phyloP scores from a whole-genome alignment of 331 rosid genomes.

The Telfairia occidentalis region DNA sequence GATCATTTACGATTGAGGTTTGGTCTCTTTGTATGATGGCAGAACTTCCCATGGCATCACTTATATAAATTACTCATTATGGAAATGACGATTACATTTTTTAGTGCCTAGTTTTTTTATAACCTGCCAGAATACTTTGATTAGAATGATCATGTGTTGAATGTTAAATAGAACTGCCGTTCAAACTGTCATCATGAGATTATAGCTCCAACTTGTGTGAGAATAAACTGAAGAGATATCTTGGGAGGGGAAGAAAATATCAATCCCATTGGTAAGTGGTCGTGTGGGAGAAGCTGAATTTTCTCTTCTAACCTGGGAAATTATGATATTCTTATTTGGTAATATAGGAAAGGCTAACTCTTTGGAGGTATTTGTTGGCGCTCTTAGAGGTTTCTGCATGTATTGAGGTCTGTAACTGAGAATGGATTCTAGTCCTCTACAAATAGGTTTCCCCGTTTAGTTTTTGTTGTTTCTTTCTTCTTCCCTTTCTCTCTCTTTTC shows the following conservation, averaged over 20 bases:
- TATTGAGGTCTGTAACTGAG: slow-evolving; percentile 23
- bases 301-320: slow-evolving; percentile 18
- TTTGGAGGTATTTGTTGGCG: slow-evolving; percentile 32
- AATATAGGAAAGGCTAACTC: slow-evolving; percentile 27
- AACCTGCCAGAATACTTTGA: background rate
- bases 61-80: background rate
- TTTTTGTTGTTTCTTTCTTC: background rate
- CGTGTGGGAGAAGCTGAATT: background rate
- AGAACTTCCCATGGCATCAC: background rate
- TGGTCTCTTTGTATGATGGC: background rate
- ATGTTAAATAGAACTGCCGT: slow-evolving; percentile 8
- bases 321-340: slow-evolving; percentile 25
- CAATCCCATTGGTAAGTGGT: background rate
- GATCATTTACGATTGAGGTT: background rate
- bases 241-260: background rate
- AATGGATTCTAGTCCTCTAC: slow-evolving; percentile 22
- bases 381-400: slow-evolving; percentile 20
- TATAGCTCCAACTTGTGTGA: background rate
- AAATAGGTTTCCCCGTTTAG: slow-evolving; percentile 9
- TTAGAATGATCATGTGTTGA: background rate
- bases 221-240: slow-evolving; percentile 9
- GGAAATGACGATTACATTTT: background rate
- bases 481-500: slow-evolving; percentile 11
- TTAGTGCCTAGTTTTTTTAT: background rate
- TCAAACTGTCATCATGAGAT: slow-evolving; percentile 7